Evolutionary conservation across 2,329 filamentous ascomycete species (phyloP), one percentile per base, ranked within the genome.

Genomic region (Penicillium sp.): DNA sequence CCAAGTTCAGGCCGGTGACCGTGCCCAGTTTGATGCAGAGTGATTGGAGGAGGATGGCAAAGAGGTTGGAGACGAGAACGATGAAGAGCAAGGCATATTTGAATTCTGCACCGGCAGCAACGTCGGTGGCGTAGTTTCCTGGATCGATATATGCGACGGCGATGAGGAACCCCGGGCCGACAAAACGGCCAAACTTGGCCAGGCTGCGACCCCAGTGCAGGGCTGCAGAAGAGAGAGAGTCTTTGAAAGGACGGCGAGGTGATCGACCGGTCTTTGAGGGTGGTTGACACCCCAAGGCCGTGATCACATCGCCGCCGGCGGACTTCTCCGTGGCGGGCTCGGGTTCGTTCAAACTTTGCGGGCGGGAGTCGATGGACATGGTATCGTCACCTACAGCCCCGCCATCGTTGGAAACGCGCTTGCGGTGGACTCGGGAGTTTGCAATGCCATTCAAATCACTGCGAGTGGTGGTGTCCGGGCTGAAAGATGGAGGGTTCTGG

Each of bases 1-100:
- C 85, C 13, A 90, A 77, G 63, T 89, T 86, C 47, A 88, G 72
- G 2, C 87, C 87, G 1, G 83, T 88, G 58, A 90, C 85, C 13
- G 85, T 87, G 28, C 87, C 87, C 5, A 90, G 79, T 68, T 88
- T 88, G 71, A 80, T 76, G 44, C 77, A 79, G 19, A 81, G 67
- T 8, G 72, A 78, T 61, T 80, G 76, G 40, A 80, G 58, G 53
- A 79, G 74, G 40, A 80, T 77, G 4, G 78, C 78, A 60, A 80
- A 77, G 5, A 80, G 56, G 48, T 80, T 80, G 13, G 77, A 79
- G 52, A 80, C 60, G 8, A 80, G 64, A 28, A 80, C 75, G 19
- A 80, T 74, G 58, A 80, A 80, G 9, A 80, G 67, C 29, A 79
- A 67, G 33, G 71, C 69, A 56, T 75, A 80, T 56, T 70, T 72